Conservation (phyloP, 139 green algal genomes). For the Coelastrella sp. region DNA sequence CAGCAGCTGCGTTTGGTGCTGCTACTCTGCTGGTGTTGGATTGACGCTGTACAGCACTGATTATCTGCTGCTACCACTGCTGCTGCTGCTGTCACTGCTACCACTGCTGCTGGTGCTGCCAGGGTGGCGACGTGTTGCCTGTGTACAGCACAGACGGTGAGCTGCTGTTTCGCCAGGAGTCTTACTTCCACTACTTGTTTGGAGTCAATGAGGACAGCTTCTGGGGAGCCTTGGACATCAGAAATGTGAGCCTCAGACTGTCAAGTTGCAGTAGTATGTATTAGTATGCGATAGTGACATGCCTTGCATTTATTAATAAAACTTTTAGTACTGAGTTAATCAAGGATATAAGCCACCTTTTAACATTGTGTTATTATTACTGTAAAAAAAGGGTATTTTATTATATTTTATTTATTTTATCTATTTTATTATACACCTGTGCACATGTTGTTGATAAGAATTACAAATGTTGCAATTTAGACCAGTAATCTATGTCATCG, state of each 20-base stretch:
- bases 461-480: too few species aligned
- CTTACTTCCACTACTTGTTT: slow-evolving; percentile 94
- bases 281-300: background rate
- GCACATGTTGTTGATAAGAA: too few species aligned
- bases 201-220: slow-evolving; percentile 85
- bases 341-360: too few species aligned
- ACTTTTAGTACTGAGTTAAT: too few species aligned
- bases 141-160: slow-evolving; percentile 65
- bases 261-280: background rate
- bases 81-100: background rate
- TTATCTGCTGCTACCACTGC: background rate
- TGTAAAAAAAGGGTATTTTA: too few species aligned
- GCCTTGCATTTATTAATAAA: too few species aligned
- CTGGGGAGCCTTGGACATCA: slow-evolving; percentile 79
- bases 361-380: too few species aligned
- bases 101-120: background rate
- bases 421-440: too few species aligned
- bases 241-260: slow-evolving; percentile 40
- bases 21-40: too few species aligned
- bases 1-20: background rate
- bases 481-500: too few species aligned
- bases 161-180: slow-evolving; percentile 79
- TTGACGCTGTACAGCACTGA: background rate
- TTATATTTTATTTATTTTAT: too few species aligned
- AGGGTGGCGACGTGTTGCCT: slow-evolving; percentile 57